Percentiles rank a stretch among this genome's conserved stretches.
phyloP scores from a whole-genome alignment of 2,329 filamentous ascomycete genomes.

The Aphanocladium album region DNA sequence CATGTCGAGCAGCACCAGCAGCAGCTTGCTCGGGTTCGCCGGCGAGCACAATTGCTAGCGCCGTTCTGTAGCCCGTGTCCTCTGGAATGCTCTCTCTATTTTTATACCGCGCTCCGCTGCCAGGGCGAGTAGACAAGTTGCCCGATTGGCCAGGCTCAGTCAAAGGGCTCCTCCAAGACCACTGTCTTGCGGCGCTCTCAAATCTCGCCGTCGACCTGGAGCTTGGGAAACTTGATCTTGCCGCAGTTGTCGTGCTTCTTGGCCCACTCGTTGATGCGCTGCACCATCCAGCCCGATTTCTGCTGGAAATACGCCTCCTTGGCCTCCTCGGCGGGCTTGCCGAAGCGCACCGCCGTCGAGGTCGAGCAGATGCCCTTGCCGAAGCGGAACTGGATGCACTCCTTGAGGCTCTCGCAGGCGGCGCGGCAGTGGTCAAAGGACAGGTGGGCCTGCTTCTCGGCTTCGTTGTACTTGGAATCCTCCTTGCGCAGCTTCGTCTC shows the following conservation, averaged over 20 bases:
- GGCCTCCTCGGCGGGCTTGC: slow-evolving; percentile 30
- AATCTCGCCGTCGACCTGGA: not conserved
- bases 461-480: slow-evolving; percentile 26
- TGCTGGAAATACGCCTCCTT: slow-evolving; percentile 25
- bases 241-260: slow-evolving; percentile 31
- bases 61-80: too few species aligned
- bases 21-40: too few species aligned
- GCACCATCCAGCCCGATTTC: slow-evolving; percentile 38
- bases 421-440: slow-evolving; percentile 38
- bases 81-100: too few species aligned
- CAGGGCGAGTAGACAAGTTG: too few species aligned
- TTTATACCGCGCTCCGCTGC: too few species aligned
- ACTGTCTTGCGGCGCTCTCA: not conserved
- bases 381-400: slow-evolving; percentile 40
- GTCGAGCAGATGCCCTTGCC: slow-evolving; percentile 34
- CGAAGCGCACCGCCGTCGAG: slow-evolving; percentile 32
- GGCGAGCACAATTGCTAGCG: too few species aligned
- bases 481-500: slow-evolving; percentile 27
- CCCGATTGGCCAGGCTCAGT: not conserved
- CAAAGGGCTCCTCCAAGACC: not conserved
- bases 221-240: slow-evolving; percentile 27
- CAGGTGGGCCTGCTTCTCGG: slow-evolving; percentile 37
- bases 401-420: slow-evolving; percentile 35
- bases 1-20: too few species aligned
- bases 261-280: slow-evolving; percentile 38